Conservation (phyloP, 371 early-diverging fungal species). For the Rhizopus delemar region DNA sequence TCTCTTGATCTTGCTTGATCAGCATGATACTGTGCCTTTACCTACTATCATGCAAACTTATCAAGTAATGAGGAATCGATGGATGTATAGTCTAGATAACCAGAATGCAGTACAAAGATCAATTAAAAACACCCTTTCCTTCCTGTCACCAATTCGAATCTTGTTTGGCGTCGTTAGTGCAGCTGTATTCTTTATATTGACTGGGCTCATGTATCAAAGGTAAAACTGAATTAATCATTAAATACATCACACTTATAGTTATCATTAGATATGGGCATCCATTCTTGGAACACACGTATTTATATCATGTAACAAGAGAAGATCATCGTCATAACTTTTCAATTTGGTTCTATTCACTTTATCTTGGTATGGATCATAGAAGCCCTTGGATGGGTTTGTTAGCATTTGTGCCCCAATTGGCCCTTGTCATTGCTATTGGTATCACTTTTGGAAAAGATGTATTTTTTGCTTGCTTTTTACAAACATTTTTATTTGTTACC, state of each 20-base stretch:
- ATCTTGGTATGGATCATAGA: slow-evolving; percentile 62
- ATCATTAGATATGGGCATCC: slow-evolving; percentile 70
- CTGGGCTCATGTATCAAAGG: slow-evolving; percentile 72
- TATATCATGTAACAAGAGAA: slow-evolving; percentile 92
- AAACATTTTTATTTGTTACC: slow-evolving; percentile 94
- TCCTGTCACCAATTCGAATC: slow-evolving; percentile 62
- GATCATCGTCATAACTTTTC: slow-evolving; percentile 99
- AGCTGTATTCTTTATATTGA: slow-evolving; percentile 67
- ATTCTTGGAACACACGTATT: slow-evolving; percentile 88
- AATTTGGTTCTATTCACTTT: slow-evolving; percentile 92
- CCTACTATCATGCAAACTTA: slow-evolving; percentile 31
- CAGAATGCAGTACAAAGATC: background rate
- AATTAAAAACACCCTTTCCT: slow-evolving; percentile 22
- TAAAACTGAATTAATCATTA: slow-evolving; percentile 28
- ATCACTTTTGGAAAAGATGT: slow-evolving; percentile 77
- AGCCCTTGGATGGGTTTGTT: slow-evolving; percentile 52
- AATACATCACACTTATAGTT: too few species aligned
- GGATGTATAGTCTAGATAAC: background rate
- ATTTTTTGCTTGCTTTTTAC: slow-evolving; percentile 84
- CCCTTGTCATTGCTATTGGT: slow-evolving; percentile 62
- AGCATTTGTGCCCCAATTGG: slow-evolving; percentile 79
- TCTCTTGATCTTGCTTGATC: slow-evolving; percentile 59
- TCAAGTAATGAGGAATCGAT: slow-evolving; percentile 22
- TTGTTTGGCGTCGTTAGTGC: slow-evolving; percentile 75
- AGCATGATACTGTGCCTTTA: slow-evolving; percentile 36